phyloP scores from a whole-genome alignment of 192 early-diverging fungal genomes.

The Helicostylum pulchrum region DNA sequence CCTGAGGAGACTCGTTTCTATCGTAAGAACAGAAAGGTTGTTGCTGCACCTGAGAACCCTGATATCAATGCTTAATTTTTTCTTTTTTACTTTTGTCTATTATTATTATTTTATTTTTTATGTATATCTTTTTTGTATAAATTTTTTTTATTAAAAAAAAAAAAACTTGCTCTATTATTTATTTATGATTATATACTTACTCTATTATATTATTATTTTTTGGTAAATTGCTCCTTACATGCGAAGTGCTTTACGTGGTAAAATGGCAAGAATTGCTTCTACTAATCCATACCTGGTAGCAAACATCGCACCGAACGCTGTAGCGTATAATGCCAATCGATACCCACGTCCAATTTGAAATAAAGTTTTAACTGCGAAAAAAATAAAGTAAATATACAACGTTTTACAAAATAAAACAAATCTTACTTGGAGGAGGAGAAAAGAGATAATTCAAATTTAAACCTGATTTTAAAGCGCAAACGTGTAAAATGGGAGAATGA shows the following conservation, averaged over 20 bases:
- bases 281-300: conserved; percentile 25
- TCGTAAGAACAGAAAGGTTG: conserved; percentile 44
- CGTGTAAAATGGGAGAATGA: conserved; percentile 44
- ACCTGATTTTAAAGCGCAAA: conserved; percentile 42
- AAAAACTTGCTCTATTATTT: too few species aligned
- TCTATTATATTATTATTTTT: not conserved
- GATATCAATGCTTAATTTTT: too few species aligned
- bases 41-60: conserved; percentile 10
- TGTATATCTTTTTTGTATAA: too few species aligned
- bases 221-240: not conserved
- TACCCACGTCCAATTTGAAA: conserved; percentile 23
- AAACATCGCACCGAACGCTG: conserved; percentile 31
- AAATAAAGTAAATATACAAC: not conserved
- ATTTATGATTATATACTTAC: too few species aligned
- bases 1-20: conserved; percentile 66
- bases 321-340: conserved; percentile 23
- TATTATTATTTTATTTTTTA: too few species aligned
- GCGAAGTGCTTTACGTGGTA: conserved; percentile 9
- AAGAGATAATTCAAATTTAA: conserved; percentile 53
- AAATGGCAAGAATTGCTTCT: conserved; percentile 8
- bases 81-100: too few species aligned
- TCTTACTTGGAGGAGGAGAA: conserved; percentile 52
- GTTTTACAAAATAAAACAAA: too few species aligned
- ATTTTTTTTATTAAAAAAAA: too few species aligned
- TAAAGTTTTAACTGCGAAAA: conserved; percentile 23